Evolutionary conservation across 2,329 filamentous ascomycete genomes (phyloP).

Genomic region (Nothophoma quercina): DNA sequence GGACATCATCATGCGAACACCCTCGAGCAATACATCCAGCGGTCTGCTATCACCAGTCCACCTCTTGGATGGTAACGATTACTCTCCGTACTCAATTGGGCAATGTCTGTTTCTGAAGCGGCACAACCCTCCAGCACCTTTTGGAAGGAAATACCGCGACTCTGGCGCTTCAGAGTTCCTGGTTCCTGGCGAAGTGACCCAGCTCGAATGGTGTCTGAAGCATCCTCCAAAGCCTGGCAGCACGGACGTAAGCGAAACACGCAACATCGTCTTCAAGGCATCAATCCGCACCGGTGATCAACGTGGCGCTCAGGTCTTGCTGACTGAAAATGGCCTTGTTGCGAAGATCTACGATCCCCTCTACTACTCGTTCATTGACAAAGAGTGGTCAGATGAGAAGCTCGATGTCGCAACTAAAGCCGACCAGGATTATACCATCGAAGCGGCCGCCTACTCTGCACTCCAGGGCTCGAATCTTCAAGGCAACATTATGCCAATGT

Average conservation of each 20-base stretch:
- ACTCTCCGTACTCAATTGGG: no score
- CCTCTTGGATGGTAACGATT: no score
- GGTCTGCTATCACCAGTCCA: no score
- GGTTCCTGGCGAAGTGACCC: no score
- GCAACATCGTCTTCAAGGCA: neutral
- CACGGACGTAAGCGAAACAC: neutral
- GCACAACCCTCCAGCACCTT: no score
- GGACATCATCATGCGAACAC: no score
- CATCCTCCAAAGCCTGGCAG: neutral
- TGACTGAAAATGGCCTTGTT: constrained; percentile 4
- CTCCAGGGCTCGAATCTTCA: neutral
- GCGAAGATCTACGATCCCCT: constrained; percentile 20
- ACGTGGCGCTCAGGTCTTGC: constrained; percentile 11
- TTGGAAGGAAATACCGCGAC: no score
- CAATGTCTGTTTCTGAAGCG: no score
- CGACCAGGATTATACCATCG: neutral
- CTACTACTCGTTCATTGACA: constrained; percentile 1
- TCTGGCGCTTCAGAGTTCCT: neutral
- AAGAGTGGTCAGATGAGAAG: neutral
- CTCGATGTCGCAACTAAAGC: neutral
- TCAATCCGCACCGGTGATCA: constrained; percentile 1
- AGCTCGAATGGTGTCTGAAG: constrained; percentile 1
- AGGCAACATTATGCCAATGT: neutral
- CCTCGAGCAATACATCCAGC: no score
- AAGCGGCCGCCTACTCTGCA: constrained; percentile 1